A percentile compares a stretch with the other conserved stretches of the same genome.
Evolutionary conservation across 495 filamentous ascomycete genomes (phyloP).

Genomic region (Daldinia loculata): DNA sequence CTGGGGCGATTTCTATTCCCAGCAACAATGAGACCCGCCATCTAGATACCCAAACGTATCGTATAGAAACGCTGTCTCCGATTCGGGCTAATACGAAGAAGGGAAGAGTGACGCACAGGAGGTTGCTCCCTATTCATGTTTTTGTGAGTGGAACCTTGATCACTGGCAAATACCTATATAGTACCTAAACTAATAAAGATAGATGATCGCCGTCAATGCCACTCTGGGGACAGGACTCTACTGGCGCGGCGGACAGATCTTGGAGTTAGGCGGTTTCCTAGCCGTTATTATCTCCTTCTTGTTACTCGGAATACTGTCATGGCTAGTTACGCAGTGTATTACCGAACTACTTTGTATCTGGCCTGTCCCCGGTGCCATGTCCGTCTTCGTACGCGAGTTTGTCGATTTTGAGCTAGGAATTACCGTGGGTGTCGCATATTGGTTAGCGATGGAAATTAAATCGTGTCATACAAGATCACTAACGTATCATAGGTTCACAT

Average conservation of each 20-base stretch:
- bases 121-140: conserved; percentile 53
- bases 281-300: conserved; percentile 56
- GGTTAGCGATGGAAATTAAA: conserved; percentile 43
- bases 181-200: conserved; percentile 2
- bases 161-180: background rate
- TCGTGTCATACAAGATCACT: conserved; percentile 2
- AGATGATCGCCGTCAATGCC: conserved; percentile 57
- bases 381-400: conserved; percentile 58
- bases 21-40: background rate
- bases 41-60: background rate
- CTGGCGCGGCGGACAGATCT: conserved; percentile 53
- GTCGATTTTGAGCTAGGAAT: conserved; percentile 59
- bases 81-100: conserved; percentile 10
- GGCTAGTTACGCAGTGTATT: conserved; percentile 60
- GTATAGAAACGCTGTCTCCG: background rate
- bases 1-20: background rate
- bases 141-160: conserved; percentile 47
- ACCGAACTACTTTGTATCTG: conserved; percentile 60
- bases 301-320: conserved; percentile 51
- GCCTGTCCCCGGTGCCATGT: conserved; percentile 58
- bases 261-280: conserved; percentile 53
- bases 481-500: conserved; percentile 52
- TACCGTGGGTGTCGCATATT: conserved; percentile 58
- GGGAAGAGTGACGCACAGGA: conserved; percentile 41
- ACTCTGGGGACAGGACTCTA: conserved; percentile 61